Conservation (phyloP, 306 rosid species). For the Begonia peltatifolia region DNA sequence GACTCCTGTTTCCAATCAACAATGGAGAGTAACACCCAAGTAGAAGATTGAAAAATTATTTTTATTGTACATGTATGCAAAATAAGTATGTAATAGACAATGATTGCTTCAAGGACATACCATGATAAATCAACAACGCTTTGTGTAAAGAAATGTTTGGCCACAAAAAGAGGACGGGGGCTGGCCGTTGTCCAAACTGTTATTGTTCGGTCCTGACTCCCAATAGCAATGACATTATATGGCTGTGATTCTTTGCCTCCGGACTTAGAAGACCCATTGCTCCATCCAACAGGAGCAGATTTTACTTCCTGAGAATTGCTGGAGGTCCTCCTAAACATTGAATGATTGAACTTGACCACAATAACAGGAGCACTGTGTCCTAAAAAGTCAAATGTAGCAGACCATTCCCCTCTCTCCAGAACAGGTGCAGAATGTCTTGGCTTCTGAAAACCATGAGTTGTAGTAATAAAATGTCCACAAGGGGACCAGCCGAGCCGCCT, state of each 20-base stretch:
- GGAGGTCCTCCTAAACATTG: slow-evolving; percentile 66
- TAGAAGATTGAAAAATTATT: background rate
- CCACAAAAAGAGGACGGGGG: slow-evolving; percentile 95
- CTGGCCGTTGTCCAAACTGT: slow-evolving; percentile 99
- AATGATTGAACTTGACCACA: slow-evolving; percentile 92
- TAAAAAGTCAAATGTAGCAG: slow-evolving; percentile 94
- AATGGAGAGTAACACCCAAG: slow-evolving; percentile 5
- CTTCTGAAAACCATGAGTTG: slow-evolving; percentile 98
- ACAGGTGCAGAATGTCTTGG: slow-evolving; percentile 99
- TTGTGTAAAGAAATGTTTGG: slow-evolving; percentile 94
- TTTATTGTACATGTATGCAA: background rate
- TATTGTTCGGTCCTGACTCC: slow-evolving; percentile 94
- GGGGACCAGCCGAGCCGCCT: slow-evolving; percentile 99
- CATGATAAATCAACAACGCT: slow-evolving; percentile 98
- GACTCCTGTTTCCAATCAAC: slow-evolving; percentile 63
- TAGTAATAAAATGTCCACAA: slow-evolving; percentile 95
- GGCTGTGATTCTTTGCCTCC: slow-evolving; percentile 79
- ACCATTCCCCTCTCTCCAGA: slow-evolving; percentile 98
- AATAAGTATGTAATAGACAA: slow-evolving; percentile 2
- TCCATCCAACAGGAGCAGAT: slow-evolving; percentile 73
- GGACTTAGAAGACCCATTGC: slow-evolving; percentile 64
- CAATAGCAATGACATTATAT: slow-evolving; percentile 92
- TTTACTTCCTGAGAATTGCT: slow-evolving; percentile 61
- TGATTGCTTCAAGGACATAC: slow-evolving; percentile 26
- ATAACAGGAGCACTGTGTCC: slow-evolving; percentile 98